phyloP scores from a whole-genome alignment of 345 rosid genomes.

The Eucalyptus fibrosa region DNA sequence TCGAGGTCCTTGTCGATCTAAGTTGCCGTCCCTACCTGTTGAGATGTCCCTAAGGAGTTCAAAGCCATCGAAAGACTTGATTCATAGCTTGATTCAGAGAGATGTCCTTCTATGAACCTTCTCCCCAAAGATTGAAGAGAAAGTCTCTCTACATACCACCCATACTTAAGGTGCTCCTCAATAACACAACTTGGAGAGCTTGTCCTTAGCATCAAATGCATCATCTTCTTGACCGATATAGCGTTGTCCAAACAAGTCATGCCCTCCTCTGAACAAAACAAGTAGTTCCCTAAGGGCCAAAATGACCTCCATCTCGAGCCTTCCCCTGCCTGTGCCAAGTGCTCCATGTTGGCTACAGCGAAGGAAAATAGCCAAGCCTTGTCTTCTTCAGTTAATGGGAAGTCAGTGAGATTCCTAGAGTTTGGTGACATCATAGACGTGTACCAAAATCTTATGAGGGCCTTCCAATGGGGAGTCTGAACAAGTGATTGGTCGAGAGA shows the following conservation, averaged over 20 bases:
- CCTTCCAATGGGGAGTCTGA: constrained; percentile 1
- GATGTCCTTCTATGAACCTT: constrained; percentile 13
- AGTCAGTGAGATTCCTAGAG: background rate
- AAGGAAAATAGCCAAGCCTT: background rate
- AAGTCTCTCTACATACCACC: constrained; percentile 26
- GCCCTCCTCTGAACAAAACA: constrained; percentile 64
- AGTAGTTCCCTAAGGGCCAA: constrained; percentile 69
- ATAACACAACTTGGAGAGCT: constrained; percentile 18
- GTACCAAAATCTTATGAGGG: constrained; percentile 16
- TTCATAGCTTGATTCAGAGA: constrained; percentile 50
- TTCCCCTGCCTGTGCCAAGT: background rate
- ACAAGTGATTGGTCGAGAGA: constrained; percentile 18
- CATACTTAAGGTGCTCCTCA: constrained; percentile 61
- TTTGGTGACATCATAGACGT: constrained; percentile 7
- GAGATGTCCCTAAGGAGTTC: constrained; percentile 41
- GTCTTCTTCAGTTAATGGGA: background rate
- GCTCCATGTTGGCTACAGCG: background rate
- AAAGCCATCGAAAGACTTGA: constrained; percentile 58
- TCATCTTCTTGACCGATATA: constrained; percentile 26
- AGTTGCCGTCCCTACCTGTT: constrained; percentile 5
- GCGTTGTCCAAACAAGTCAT: constrained; percentile 61
- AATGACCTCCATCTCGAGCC: constrained; percentile 7
- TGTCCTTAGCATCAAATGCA: constrained; percentile 25
- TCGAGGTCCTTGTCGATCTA: background rate
- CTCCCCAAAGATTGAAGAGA: constrained; percentile 28